Base-by-base conservation (phyloP, 2,329 filamentous ascomycete species). In the Tolypocladium inflatum region DNA sequence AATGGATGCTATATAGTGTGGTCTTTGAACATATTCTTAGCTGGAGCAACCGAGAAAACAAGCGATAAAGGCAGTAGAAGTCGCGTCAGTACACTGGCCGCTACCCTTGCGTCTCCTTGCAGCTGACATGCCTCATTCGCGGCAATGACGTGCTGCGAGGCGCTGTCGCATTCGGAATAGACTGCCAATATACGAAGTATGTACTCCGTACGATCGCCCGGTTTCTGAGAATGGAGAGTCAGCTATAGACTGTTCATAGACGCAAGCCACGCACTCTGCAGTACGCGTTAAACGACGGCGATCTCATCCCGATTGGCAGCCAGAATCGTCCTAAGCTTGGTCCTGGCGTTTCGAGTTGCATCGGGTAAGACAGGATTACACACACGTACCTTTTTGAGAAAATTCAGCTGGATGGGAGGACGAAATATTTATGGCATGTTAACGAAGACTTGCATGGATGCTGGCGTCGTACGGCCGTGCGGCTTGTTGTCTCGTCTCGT, bases 91-190 rank as follows among this genome's bases (percentile, higher is more conserved):
- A 9, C 17, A 11, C 23, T 10, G 43, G 21, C 38, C 9, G 21
- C 30, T 8, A n/a, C 21, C 39, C 56, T 38, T 5, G 56, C 26
- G 7, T 15, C 19, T 9, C 30, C 51, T 23, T 35, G 23, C 19
- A 57, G 50, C n/a, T 19, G 26, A 33, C 9, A 38, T 19, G 56
- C 50, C 15, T 54, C 50, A 13, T 53, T 50, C n/a, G 56, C 51
- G 11, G n/a, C 39, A 11, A 33, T 35, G 38, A 48, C 51, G 39
- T 57, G 56, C 8, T 74, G 70, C 0, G 81, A 83, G 1, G 78
- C 75, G 9, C 78, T 75, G 67, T 86, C 84, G 4, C 79, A 74
- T 19, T 61, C 55, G 15, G 56, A 51, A 42, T 57, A 57, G 39
- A 59, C 39, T 41, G 55, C 26, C 13, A 48, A 33, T 6, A 39